phyloP scores from a whole-genome alignment of 2,329 filamentous ascomycete genomes.

The Claviceps paspali region DNA sequence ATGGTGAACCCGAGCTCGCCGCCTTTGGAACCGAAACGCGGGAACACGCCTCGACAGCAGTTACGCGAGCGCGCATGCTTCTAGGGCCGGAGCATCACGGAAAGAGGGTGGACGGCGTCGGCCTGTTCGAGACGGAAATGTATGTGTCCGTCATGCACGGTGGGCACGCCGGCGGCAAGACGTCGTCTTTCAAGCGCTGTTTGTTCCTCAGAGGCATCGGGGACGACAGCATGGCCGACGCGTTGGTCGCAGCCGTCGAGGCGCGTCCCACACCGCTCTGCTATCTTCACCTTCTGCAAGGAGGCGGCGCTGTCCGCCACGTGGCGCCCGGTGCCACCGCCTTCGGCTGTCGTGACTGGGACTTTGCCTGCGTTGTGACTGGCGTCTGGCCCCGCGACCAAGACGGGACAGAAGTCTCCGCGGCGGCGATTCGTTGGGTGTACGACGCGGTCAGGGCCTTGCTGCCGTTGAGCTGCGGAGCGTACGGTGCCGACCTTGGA shows the following conservation, averaged over 20 bases:
- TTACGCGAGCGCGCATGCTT: slow-evolving; percentile 6
- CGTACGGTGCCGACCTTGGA: slow-evolving; percentile 46
- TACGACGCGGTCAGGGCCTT: slow-evolving; percentile 33
- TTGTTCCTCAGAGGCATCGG: slow-evolving; percentile 39
- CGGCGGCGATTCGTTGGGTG: slow-evolving; percentile 34
- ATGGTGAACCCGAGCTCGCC: no score
- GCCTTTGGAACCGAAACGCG: no score
- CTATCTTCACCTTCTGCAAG: slow-evolving; percentile 48
- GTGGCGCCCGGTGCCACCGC: slow-evolving; percentile 31
- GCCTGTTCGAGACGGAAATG: slow-evolving; percentile 43
- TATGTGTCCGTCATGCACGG: slow-evolving; percentile 45
- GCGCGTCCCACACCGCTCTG: slow-evolving; percentile 35
- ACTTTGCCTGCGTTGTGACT: slow-evolving; percentile 48
- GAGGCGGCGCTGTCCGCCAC: slow-evolving; percentile 35
- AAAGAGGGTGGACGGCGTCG: slow-evolving; percentile 29
- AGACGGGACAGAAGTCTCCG: slow-evolving; percentile 27
- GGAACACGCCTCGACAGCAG: not conserved
- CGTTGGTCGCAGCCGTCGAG: slow-evolving; percentile 29
- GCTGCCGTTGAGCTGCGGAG: slow-evolving; percentile 33
- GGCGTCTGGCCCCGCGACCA: slow-evolving; percentile 42
- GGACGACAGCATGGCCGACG: slow-evolving; percentile 14
- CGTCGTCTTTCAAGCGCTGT: slow-evolving; percentile 49
- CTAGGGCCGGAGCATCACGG: slow-evolving; percentile 19
- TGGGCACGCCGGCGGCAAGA: slow-evolving; percentile 40
- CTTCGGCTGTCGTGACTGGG: slow-evolving; percentile 49